A percentile compares a stretch with the other conserved stretches of the same genome.
Conservation (phyloP, 768 basidiomycete species). For the Tricholoma matsutake region DNA sequence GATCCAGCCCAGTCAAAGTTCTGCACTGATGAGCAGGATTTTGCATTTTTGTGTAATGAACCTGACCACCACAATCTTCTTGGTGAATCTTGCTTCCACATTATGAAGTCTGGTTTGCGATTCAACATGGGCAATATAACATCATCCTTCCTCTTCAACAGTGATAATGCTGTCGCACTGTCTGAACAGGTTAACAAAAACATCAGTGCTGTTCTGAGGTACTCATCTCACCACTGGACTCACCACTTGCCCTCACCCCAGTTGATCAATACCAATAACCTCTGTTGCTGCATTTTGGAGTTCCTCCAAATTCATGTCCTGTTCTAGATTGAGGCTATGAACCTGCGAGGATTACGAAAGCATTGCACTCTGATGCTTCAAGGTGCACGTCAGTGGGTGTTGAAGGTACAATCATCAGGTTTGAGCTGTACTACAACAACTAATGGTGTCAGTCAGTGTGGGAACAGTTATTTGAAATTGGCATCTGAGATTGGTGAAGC, state of each 20-base stretch:
- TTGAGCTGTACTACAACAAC: background rate
- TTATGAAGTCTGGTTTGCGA: background rate
- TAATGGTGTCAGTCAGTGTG: background rate
- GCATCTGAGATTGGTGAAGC: constrained; percentile 8
- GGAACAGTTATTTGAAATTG: background rate
- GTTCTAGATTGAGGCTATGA: constrained; percentile 30
- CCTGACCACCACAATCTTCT: background rate
- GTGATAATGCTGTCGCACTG: background rate
- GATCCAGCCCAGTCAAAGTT: background rate
- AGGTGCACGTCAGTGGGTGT: constrained; percentile 7
- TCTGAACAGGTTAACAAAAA: background rate
- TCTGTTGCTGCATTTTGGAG: background rate
- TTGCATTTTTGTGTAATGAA: background rate
- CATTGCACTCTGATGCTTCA: constrained; percentile 18
- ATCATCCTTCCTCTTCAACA: background rate
- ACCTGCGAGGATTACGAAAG: constrained; percentile 14
- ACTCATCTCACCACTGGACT: background rate
- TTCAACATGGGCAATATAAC: background rate
- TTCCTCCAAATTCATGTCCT: constrained; percentile 18
- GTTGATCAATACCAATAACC: background rate
- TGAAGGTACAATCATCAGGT: background rate
- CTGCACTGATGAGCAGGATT: background rate
- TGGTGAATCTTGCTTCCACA: background rate
- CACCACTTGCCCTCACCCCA: background rate
- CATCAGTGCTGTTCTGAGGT: background rate